A percentile compares a stretch with the other conserved stretches of the same genome.
Evolutionary conservation across 2,329 filamentous ascomycete species (phyloP).

Genomic region (Aureobasidium sp.): DNA sequence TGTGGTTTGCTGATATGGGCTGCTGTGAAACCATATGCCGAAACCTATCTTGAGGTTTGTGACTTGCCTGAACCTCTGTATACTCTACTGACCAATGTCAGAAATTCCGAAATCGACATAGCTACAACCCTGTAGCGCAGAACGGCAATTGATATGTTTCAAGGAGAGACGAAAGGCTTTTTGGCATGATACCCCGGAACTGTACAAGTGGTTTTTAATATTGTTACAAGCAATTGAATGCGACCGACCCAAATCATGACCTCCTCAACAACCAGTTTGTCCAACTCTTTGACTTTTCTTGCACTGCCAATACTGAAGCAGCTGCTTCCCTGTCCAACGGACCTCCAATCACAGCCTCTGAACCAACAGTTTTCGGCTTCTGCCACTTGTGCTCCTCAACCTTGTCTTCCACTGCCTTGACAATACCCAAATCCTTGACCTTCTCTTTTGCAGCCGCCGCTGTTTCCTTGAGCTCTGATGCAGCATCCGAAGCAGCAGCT

Average conservation of each 20-base stretch:
- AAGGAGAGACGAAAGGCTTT: neutral
- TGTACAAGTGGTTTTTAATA: constrained; percentile 12
- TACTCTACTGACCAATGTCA: constrained; percentile 16
- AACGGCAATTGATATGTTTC: constrained; percentile 11
- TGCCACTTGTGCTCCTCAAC: constrained; percentile 17
- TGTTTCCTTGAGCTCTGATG: constrained; percentile 14
- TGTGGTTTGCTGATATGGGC: constrained; percentile 53
- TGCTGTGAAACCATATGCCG: constrained; percentile 49
- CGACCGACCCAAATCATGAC: neutral
- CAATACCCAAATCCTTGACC: constrained; percentile 18
- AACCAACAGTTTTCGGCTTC: constrained; percentile 5
- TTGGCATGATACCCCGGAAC: constrained; percentile 5
- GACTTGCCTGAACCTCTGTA: constrained; percentile 7
- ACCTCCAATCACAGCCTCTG: constrained; percentile 26
- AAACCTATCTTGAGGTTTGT: constrained; percentile 46
- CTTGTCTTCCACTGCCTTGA: constrained; percentile 25
- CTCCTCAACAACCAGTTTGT: constrained; percentile 35
- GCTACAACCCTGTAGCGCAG: constrained; percentile 40
- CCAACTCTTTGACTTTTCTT: constrained; percentile 35
- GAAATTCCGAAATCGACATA: constrained; percentile 39
- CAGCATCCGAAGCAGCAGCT: constrained; percentile 11
- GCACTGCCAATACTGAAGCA: constrained; percentile 27
- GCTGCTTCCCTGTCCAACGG: constrained; percentile 39
- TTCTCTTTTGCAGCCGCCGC: constrained; percentile 12
- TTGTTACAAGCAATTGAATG: constrained; percentile 13